A percentile compares a stretch with the other conserved stretches of the same genome.
Conservation (phyloP, 805 yeast genomes). For the Kockiozyma suomiensis region DNA sequence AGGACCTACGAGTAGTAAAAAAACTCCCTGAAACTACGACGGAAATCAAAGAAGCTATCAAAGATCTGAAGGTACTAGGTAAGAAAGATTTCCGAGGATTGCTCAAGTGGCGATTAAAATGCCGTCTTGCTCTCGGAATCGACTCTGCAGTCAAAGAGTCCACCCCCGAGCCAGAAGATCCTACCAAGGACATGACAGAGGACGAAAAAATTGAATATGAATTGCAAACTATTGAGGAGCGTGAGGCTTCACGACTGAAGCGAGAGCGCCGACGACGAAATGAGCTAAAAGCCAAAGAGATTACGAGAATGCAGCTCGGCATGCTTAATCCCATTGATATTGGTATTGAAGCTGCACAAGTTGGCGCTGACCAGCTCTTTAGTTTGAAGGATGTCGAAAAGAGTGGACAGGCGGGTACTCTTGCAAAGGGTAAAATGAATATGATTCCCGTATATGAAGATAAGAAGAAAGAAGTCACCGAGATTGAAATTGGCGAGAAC, state of each 20-base stretch:
- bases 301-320: conserved; percentile 90
- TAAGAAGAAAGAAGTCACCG: conserved; percentile 31
- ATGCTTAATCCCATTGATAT: conserved; percentile 91
- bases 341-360: conserved; percentile 87
- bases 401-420: conserved; percentile 60
- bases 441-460: conserved; percentile 47
- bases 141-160: conserved; percentile 51
- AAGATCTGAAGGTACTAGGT: conserved; percentile 92
- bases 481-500: conserved; percentile 34
- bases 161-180: conserved; percentile 61
- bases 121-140: conserved; percentile 74
- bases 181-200: conserved; percentile 48
- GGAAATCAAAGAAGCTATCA: conserved; percentile 79
- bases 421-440: conserved; percentile 38
- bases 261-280: conserved; percentile 82
- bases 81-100: conserved; percentile 87
- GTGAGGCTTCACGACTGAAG: conserved; percentile 66
- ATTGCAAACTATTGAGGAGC: conserved; percentile 69
- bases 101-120: conserved; percentile 84
- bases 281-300: conserved; percentile 83
- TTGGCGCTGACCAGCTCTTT: conserved; percentile 79
- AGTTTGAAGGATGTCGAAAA: conserved; percentile 83
- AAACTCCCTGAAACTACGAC: conserved; percentile 75
- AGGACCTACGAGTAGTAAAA: conserved; percentile 64
- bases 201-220: conserved; percentile 90